Percentiles rank a stretch among this genome's conserved stretches.
These are phyloP conservation scores for Aspergillus flavus DNA, from an alignment of 2,329 filamentous ascomycete species.

Conservation along the genomic window DNA sequence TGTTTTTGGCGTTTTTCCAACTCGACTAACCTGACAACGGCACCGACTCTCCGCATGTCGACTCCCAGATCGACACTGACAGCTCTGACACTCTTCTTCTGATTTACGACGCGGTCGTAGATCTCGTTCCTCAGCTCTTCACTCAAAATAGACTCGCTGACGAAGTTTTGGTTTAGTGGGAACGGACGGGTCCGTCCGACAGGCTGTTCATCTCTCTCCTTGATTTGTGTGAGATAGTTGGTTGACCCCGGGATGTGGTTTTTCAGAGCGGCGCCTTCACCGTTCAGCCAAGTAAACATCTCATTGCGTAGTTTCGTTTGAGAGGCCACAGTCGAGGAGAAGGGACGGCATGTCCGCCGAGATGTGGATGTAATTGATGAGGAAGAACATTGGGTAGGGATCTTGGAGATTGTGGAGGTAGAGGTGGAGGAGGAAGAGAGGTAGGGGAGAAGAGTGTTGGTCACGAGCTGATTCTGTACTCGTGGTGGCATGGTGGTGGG, in stretches of 20 bases:
- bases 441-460: slow-evolving; percentile 37
- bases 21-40: slow-evolving; percentile 82
- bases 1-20: slow-evolving; percentile 76
- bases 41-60: slow-evolving; percentile 81
- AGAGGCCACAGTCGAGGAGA: slow-evolving; percentile 35
- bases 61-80: slow-evolving; percentile 78
- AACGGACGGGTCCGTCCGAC: slow-evolving; percentile 61
- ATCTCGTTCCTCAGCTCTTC: slow-evolving; percentile 74
- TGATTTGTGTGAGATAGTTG: slow-evolving; percentile 33
- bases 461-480: slow-evolving; percentile 40
- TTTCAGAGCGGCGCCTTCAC: slow-evolving; percentile 34
- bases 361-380: slow-evolving; percentile 20
- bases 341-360: slow-evolving; percentile 30
- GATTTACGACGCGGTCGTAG: slow-evolving; percentile 66
- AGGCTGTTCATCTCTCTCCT: background rate
- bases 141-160: slow-evolving; percentile 71
- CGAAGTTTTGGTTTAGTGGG: slow-evolving; percentile 71
- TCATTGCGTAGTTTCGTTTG: slow-evolving; percentile 55
- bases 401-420: slow-evolving; percentile 15
- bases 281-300: slow-evolving; percentile 63
- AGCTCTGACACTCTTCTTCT: slow-evolving; percentile 70
- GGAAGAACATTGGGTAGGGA: slow-evolving; percentile 9
- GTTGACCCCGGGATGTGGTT: slow-evolving; percentile 34
- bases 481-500: slow-evolving; percentile 40
- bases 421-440: slow-evolving; percentile 28